Conservation (phyloP, 768 basidiomycete species). For the Mycena metata region DNA sequence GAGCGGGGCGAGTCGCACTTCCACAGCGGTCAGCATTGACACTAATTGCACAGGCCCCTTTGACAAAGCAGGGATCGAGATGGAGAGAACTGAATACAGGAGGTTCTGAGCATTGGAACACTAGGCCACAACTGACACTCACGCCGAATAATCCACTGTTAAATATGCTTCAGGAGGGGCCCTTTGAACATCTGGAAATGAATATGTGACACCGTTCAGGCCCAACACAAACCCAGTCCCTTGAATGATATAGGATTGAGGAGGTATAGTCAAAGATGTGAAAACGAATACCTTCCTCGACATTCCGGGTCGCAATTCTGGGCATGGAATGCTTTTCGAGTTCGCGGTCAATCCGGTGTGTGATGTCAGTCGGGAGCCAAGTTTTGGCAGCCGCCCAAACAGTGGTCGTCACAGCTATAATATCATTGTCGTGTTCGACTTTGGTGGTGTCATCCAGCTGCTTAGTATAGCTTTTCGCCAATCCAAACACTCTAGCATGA, state of each 20-base stretch:
- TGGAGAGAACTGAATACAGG: background rate
- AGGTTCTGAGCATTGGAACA: too few species aligned
- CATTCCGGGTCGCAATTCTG: slow-evolving; percentile 7
- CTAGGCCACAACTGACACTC: background rate
- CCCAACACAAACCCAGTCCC: background rate
- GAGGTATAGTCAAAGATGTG: background rate
- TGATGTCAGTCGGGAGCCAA: background rate
- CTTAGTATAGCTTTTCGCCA: slow-evolving; percentile 17
- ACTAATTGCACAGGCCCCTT: slow-evolving; percentile 3
- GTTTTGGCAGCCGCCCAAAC: background rate
- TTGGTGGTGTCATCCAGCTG: background rate
- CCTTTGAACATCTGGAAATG: background rate
- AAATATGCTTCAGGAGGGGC: slow-evolving; percentile 8
- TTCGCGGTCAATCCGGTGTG: background rate
- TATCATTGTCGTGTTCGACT: slow-evolving; percentile 4
- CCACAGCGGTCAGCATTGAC: slow-evolving; percentile 3
- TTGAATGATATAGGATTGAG: background rate
- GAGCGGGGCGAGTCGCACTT: too few species aligned
- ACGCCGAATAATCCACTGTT: background rate
- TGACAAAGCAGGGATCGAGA: background rate
- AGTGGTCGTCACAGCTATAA: background rate
- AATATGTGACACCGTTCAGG: background rate
- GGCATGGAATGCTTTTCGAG: background rate
- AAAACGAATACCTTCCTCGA: slow-evolving; percentile 1
- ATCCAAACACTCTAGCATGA: slow-evolving; percentile 20